These are phyloP conservation scores for Paraphoma chrysanthemicola DNA, from an alignment of 2,329 filamentous ascomycete genomes.

Conservation along the genomic window DNA sequence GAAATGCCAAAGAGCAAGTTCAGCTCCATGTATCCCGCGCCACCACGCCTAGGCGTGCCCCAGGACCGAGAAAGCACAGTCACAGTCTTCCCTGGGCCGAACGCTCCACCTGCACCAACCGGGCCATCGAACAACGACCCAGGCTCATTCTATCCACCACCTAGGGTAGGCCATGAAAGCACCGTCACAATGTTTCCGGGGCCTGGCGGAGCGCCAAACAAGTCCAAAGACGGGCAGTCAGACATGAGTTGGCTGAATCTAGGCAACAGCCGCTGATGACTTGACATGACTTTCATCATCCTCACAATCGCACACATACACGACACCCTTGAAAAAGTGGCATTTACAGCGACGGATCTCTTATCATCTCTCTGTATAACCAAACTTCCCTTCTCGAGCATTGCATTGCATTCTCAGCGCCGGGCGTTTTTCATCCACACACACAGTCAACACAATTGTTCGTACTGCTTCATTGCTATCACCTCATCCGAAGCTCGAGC, in stretches of 20 bases:
- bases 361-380: constrained; percentile 20
- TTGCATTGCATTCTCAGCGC: constrained; percentile 40
- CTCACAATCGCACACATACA: constrained; percentile 8
- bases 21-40: constrained; percentile 33
- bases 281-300: constrained; percentile 4
- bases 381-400: constrained; percentile 27
- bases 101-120: constrained; percentile 14
- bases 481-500: constrained; percentile 22
- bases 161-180: constrained; percentile 66
- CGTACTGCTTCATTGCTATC: constrained; percentile 11
- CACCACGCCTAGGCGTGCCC: constrained; percentile 34
- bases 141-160: constrained; percentile 53
- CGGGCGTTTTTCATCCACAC: constrained; percentile 26
- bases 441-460: constrained; percentile 9
- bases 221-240: constrained; percentile 43
- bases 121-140: constrained; percentile 57
- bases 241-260: constrained; percentile 87
- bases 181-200: constrained; percentile 45
- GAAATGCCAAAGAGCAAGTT: constrained; percentile 30
- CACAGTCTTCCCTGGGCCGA: constrained; percentile 38
- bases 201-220: constrained; percentile 18
- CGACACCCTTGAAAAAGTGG: constrained; percentile 21
- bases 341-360: constrained; percentile 28
- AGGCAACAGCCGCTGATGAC: constrained; percentile 51
- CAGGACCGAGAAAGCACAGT: constrained; percentile 61